phyloP scores from a whole-genome alignment of 257 asterid genomes.

The Nicotiana tomentosiformis region DNA sequence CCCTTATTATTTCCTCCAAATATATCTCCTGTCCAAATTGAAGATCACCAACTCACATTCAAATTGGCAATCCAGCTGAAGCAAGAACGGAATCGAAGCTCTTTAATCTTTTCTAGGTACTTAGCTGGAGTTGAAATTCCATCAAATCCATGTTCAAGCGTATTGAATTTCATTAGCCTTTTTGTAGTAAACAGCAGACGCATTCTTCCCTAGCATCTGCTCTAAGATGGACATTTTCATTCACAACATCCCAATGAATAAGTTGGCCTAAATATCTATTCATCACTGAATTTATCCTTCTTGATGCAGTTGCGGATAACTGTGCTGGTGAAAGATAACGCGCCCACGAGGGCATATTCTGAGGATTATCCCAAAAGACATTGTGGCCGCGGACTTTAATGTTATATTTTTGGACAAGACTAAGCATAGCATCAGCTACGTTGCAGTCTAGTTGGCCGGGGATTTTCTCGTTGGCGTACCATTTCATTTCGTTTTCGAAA shows the following conservation, averaged over 20 bases:
- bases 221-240: no score
- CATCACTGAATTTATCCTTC: conserved; percentile 14
- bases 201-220: no score
- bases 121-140: conserved; percentile 29
- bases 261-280: no score
- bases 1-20: no score
- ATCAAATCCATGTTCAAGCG: conserved; percentile 45
- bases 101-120: conserved; percentile 21
- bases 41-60: no score
- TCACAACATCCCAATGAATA: neutral
- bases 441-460: conserved; percentile 33
- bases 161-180: conserved; percentile 25
- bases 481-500: conserved; percentile 67
- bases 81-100: conserved; percentile 41
- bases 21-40: no score
- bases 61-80: conserved; percentile 45
- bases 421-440: conserved; percentile 35
- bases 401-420: conserved; percentile 17
- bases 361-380: conserved; percentile 56
- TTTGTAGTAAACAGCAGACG: conserved; percentile 29
- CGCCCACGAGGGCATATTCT: conserved; percentile 39
- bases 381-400: conserved; percentile 61
- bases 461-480: conserved; percentile 40
- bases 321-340: conserved; percentile 24
- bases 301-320: conserved; percentile 13